phyloP scores from a whole-genome alignment of 768 basidiomycete species.

The Collybiopsis confluens region DNA sequence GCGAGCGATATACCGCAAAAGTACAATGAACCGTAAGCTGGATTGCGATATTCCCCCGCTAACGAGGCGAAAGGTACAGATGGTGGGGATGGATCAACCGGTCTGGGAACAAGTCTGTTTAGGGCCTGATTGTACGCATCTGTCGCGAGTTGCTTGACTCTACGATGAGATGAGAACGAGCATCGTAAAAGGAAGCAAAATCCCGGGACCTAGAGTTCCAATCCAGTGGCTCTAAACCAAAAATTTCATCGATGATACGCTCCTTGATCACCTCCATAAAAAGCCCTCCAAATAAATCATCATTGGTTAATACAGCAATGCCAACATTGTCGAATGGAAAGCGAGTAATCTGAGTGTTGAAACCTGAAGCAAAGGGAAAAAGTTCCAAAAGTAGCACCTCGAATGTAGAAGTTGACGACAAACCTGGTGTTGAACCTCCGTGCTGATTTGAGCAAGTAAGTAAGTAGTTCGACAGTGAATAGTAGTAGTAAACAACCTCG shows the following conservation, averaged over 20 bases:
- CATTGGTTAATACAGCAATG: conserved; percentile 18
- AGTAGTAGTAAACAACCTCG: too few species aligned
- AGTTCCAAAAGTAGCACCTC: not conserved
- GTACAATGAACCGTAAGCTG: conserved; percentile 10
- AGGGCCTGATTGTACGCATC: not conserved
- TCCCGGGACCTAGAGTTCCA: conserved; percentile 10
- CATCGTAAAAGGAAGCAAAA: not conserved
- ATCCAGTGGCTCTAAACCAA: conserved; percentile 18
- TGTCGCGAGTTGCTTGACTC: not conserved
- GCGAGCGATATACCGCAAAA: conserved; percentile 6
- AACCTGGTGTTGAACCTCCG: not conserved
- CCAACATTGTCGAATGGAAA: conserved; percentile 18
- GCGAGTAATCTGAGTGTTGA: conserved; percentile 12
- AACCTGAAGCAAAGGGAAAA: conserved; percentile 10
- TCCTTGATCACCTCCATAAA: conserved; percentile 16
- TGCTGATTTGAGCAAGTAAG: not conserved
- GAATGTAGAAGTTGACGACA: not conserved
- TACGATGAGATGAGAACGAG: not conserved
- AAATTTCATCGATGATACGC: conserved; percentile 16
- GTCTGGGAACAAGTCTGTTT: not conserved
- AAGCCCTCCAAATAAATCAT: conserved; percentile 12
- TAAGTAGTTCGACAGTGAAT: too few species aligned
- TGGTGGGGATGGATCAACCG: conserved; percentile 9
- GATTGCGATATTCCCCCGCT: conserved; percentile 7
- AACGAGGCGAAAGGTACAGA: conserved; percentile 9